Conservation (phyloP, 2,329 filamentous ascomycete genomes). For the Monosporascus sp. region DNA sequence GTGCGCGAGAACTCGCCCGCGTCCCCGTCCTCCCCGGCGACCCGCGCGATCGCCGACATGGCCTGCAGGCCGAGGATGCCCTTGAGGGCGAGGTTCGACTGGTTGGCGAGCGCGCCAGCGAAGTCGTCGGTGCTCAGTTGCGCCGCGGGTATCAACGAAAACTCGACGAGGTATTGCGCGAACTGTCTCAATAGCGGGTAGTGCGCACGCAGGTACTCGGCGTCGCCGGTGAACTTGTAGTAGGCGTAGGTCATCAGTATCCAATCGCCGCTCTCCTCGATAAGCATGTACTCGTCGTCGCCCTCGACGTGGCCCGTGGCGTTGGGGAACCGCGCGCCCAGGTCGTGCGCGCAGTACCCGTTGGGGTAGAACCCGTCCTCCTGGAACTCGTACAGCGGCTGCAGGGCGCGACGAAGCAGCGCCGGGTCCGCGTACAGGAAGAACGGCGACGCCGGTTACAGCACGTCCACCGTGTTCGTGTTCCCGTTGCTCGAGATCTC, state of each 20-base stretch:
- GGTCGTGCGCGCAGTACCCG: slow-evolving; percentile 68
- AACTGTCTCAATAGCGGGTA: slow-evolving; percentile 65
- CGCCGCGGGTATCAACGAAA: slow-evolving; percentile 58
- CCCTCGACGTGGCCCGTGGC: slow-evolving; percentile 65
- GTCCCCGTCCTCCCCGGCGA: slow-evolving; percentile 51
- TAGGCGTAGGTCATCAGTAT: slow-evolving; percentile 59
- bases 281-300: slow-evolving; percentile 65
- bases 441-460: slow-evolving; percentile 78
- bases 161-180: slow-evolving; percentile 67
- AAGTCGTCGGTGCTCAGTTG: slow-evolving; percentile 73
- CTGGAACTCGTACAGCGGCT: slow-evolving; percentile 74
- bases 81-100: slow-evolving; percentile 71
- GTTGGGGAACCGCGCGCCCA: slow-evolving; percentile 66
- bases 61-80: slow-evolving; percentile 75
- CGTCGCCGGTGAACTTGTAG: slow-evolving; percentile 23
- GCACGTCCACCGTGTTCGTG: slow-evolving; percentile 77
- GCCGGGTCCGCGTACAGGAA: slow-evolving; percentile 77
- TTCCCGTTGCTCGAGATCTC: slow-evolving; percentile 80
- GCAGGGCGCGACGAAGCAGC: slow-evolving; percentile 70
- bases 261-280: slow-evolving; percentile 69
- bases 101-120: slow-evolving; percentile 63
- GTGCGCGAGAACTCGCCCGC: slow-evolving; percentile 54
- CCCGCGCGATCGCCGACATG: slow-evolving; percentile 55
- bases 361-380: slow-evolving; percentile 77
- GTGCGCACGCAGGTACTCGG: slow-evolving; percentile 35